Conservation (phyloP, 2,329 filamentous ascomycete species). For the Fusarium nisikadoi region DNA sequence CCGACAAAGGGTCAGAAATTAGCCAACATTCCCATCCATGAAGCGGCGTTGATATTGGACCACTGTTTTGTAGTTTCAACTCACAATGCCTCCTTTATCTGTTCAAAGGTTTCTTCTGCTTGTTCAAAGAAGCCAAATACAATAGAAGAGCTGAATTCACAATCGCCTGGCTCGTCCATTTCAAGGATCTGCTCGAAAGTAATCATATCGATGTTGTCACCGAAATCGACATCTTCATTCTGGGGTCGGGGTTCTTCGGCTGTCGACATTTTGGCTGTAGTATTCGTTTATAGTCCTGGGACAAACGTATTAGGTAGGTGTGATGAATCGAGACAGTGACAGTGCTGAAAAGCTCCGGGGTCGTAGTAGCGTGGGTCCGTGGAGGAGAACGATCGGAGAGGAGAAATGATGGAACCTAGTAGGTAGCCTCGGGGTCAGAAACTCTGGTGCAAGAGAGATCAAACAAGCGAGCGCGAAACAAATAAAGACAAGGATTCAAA, state of each 20-base stretch:
- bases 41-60: not conserved
- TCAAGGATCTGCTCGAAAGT: slow-evolving; percentile 97
- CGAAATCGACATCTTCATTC: slow-evolving; percentile 67
- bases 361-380: slow-evolving; percentile 21
- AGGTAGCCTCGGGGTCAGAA: slow-evolving; percentile 27
- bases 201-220: slow-evolving; percentile 78
- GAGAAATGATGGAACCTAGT: slow-evolving; percentile 18
- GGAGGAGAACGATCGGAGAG: slow-evolving; percentile 9
- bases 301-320: slow-evolving; percentile 11
- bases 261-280: slow-evolving; percentile 44
- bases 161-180: slow-evolving; percentile 92
- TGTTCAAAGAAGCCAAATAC: slow-evolving; percentile 95
- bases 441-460: not conserved
- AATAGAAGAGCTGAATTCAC: slow-evolving; percentile 89
- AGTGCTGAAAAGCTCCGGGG: slow-evolving; percentile 19
- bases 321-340: slow-evolving; percentile 11
- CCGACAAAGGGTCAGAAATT: not conserved
- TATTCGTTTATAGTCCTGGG: slow-evolving; percentile 26
- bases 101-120: slow-evolving; percentile 83
- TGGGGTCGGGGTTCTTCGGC: slow-evolving; percentile 41
- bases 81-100: slow-evolving; percentile 88
- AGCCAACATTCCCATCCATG: not conserved
- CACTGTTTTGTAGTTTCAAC: slow-evolving; percentile 48
- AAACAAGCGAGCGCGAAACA: slow-evolving; percentile 10
- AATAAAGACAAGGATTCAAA: slow-evolving; percentile 12